Evolutionary conservation across 495 filamentous ascomycete species (phyloP).

Genomic region (Chaetomidium leptoderma): DNA sequence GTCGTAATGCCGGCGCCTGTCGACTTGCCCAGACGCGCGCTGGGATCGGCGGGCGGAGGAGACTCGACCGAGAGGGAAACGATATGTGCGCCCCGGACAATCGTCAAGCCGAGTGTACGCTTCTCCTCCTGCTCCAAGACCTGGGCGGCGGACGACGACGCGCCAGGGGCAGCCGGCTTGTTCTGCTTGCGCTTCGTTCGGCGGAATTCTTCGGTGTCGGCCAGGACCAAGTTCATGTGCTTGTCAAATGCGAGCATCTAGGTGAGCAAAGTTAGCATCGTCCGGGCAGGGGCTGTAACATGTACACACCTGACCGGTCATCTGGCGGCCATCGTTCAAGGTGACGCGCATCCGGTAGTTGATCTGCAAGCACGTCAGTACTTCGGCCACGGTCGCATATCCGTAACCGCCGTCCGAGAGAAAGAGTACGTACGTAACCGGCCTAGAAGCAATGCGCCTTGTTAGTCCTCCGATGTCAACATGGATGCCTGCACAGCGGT

Average conservation of each 20-base stretch:
- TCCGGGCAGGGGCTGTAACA: background rate
- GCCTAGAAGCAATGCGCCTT: conserved; percentile 57
- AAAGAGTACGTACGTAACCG: conserved; percentile 82
- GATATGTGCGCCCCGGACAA: conserved; percentile 88
- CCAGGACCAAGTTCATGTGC: conserved; percentile 99
- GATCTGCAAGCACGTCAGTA: conserved; percentile 62
- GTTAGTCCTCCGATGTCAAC: conserved; percentile 72
- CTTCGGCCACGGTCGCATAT: background rate
- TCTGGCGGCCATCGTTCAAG: conserved; percentile 90
- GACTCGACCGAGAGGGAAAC: conserved; percentile 93
- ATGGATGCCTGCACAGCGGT: conserved; percentile 39
- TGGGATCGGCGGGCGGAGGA: conserved; percentile 91
- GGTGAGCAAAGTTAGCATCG: conserved; percentile 24
- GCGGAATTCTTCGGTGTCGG: conserved; percentile 98
- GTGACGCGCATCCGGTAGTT: conserved; percentile 99
- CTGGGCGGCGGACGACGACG: conserved; percentile 47
- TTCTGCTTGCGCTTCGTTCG: conserved; percentile 83
- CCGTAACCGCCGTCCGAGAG: background rate
- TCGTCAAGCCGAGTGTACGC: conserved; percentile 89
- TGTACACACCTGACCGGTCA: conserved; percentile 79
- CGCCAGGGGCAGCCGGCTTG: conserved; percentile 70
- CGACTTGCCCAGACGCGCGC: conserved; percentile 76
- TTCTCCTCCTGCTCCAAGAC: conserved; percentile 91
- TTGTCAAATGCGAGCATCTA: conserved; percentile 39
- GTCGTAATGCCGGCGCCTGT: conserved; percentile 63